These are phyloP conservation scores for Nakataea oryzae DNA, from an alignment of 2,329 filamentous ascomycete genomes.

Conservation along the genomic window DNA sequence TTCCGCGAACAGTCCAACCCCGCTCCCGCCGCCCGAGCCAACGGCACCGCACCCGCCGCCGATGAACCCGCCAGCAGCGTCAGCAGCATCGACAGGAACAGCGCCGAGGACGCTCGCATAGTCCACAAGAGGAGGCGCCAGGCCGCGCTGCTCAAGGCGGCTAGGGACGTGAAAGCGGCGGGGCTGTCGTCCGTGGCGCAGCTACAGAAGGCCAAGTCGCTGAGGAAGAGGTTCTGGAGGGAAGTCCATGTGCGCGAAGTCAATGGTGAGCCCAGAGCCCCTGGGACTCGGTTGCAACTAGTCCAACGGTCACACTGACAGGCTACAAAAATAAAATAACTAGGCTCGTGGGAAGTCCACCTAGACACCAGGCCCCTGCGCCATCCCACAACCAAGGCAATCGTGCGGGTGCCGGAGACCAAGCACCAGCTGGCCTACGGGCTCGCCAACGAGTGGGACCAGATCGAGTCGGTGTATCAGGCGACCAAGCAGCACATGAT, in stretches of 20 bases:
- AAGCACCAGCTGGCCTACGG: constrained; percentile 78
- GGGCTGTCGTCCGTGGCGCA: constrained; percentile 6
- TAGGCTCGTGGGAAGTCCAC: constrained; percentile 48
- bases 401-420: constrained; percentile 59
- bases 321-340: neutral
- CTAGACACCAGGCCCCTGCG: constrained; percentile 74
- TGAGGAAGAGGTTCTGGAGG: constrained; percentile 79
- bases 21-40: constrained; percentile 11
- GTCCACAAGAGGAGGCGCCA: constrained; percentile 39
- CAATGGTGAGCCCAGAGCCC: constrained; percentile 37
- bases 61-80: neutral
- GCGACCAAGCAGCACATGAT: constrained; percentile 80
- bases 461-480: constrained; percentile 70
- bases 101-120: constrained; percentile 22
- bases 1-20: neutral
- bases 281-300: neutral
- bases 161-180: constrained; percentile 33
- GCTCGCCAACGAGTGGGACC: constrained; percentile 89
- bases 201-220: constrained; percentile 22
- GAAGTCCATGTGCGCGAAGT: constrained; percentile 62
- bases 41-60: neutral
- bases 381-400: constrained; percentile 59
- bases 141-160: constrained; percentile 40
- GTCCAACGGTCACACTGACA: neutral
- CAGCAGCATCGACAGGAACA: neutral